phyloP scores from a whole-genome alignment of 257 asterid genomes.

The Solanum rostratum region DNA sequence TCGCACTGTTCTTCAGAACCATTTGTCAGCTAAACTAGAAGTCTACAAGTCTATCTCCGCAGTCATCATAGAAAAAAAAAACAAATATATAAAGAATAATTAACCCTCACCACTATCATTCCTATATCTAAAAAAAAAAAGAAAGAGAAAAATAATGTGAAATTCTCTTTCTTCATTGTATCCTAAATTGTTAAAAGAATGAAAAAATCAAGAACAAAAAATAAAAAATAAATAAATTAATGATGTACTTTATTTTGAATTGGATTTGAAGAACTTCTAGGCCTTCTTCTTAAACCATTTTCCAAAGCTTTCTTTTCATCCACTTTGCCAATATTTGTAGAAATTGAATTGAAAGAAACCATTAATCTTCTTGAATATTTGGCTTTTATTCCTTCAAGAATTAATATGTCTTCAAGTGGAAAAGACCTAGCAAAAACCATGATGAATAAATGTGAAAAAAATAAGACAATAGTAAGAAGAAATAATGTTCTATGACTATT shows the following conservation, averaged over 20 bases:
- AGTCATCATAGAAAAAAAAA: not conserved
- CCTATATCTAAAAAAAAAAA: not conserved
- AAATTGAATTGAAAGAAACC: constrained; percentile 10
- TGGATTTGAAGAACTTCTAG: constrained; percentile 50
- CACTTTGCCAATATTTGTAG: constrained; percentile 15
- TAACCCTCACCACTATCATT: not conserved
- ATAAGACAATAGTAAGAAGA: constrained; percentile 14
- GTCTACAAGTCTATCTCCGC: not conserved
- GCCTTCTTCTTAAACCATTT: constrained; percentile 27
- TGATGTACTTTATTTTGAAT: constrained; percentile 25
- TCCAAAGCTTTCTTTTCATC: constrained; percentile 29
- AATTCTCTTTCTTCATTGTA: constrained; percentile 12
- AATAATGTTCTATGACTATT: constrained; percentile 4
- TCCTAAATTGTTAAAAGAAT: not conserved
- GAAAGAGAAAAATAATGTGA: not conserved
- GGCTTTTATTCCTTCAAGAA: not conserved
- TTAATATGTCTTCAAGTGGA: not conserved
- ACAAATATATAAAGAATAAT: not conserved
- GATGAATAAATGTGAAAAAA: constrained; percentile 8
- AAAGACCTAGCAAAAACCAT: not conserved
- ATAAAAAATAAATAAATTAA: not conserved
- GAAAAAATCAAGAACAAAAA: not conserved
- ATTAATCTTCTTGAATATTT: constrained; percentile 28
- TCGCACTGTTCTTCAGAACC: not conserved
- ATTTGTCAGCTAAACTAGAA: not conserved